Conservation (phyloP, 2,329 filamentous ascomycete genomes). For the Chalara sp. region DNA sequence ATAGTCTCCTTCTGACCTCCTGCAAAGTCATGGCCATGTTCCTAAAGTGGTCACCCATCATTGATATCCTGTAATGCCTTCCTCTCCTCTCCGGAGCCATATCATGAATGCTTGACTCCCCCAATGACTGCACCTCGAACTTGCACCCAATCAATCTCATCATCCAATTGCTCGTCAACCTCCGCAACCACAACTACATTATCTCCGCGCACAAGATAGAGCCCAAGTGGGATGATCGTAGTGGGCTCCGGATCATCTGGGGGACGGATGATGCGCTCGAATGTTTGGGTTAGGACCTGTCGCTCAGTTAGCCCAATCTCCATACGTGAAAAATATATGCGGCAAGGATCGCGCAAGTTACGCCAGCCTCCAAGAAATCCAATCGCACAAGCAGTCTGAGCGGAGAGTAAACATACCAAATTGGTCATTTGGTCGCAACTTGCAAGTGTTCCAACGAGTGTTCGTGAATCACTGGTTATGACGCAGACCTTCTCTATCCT, state of each 20-base stretch:
- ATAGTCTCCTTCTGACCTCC: too few relatives aligned
- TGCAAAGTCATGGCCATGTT: too few relatives aligned
- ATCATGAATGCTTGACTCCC: constrained; percentile 67
- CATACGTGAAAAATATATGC: not conserved
- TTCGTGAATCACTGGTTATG: constrained; percentile 87
- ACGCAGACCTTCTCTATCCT: constrained; percentile 79
- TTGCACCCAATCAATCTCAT: constrained; percentile 85
- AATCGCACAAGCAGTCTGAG: not conserved
- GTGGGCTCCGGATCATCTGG: constrained; percentile 78
- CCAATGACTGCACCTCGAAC: constrained; percentile 82
- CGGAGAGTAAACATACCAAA: constrained; percentile 43
- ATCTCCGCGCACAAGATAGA: constrained; percentile 90
- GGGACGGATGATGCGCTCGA: constrained; percentile 85
- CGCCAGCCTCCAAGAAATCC: not conserved
- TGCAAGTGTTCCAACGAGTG: constrained; percentile 72
- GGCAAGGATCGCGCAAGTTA: too few relatives aligned
- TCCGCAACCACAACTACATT: constrained; percentile 88
- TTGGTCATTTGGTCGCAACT: constrained; percentile 91
- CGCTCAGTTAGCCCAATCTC: constrained; percentile 2
- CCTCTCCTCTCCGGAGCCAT: too few relatives aligned
- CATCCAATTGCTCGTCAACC: constrained; percentile 83
- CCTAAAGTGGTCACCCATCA: too few relatives aligned
- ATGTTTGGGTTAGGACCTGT: constrained; percentile 70
- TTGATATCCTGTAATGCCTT: too few relatives aligned
- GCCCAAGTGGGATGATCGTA: constrained; percentile 71